phyloP scores from a whole-genome alignment of 352 stramenopile species.

The Phytophthora cactorum region DNA sequence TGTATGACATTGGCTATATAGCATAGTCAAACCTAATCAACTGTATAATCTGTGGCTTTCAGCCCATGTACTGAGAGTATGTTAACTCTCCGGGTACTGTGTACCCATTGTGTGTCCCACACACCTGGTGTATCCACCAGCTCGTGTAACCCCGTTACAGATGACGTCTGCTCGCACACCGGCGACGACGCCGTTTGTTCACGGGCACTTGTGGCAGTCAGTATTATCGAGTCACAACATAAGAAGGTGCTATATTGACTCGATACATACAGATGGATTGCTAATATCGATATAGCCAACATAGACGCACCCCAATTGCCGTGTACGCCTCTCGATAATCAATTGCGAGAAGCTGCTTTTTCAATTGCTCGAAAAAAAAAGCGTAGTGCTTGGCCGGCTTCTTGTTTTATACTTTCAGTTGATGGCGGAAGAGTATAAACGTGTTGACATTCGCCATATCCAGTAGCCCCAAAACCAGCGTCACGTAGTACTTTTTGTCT shows the following conservation, averaged over 20 bases:
- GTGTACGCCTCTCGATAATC: conserved; percentile 1
- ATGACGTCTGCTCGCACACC: background rate
- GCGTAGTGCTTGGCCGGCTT: conserved; percentile 6
- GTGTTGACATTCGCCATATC: conserved; percentile 17
- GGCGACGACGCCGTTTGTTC: background rate
- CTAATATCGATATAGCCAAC: conserved; percentile 5
- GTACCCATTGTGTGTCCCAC: too few relatives aligned
- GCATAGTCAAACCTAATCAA: too few relatives aligned
- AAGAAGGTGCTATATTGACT: background rate
- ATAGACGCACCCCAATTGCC: conserved; percentile 5
- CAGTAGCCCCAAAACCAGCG: conserved; percentile 8
- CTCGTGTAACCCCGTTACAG: too few relatives aligned
- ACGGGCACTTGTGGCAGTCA: background rate
- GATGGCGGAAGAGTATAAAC: conserved; percentile 13
- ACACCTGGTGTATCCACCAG: too few relatives aligned
- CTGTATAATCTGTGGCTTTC: too few relatives aligned
- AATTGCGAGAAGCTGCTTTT: conserved; percentile 14
- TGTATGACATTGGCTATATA: too few relatives aligned
- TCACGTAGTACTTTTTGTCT: conserved; percentile 14
- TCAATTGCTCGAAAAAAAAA: conserved; percentile 13
- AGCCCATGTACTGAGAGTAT: too few relatives aligned
- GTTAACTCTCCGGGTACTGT: too few relatives aligned
- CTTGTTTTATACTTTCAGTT: conserved; percentile 11
- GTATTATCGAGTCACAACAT: background rate
- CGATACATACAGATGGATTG: background rate